Evolutionary conservation across 106 monocot species (phyloP), one percentile per base, ranked within the genome.

Genomic region (Phalaenopsis aphrodite): DNA sequence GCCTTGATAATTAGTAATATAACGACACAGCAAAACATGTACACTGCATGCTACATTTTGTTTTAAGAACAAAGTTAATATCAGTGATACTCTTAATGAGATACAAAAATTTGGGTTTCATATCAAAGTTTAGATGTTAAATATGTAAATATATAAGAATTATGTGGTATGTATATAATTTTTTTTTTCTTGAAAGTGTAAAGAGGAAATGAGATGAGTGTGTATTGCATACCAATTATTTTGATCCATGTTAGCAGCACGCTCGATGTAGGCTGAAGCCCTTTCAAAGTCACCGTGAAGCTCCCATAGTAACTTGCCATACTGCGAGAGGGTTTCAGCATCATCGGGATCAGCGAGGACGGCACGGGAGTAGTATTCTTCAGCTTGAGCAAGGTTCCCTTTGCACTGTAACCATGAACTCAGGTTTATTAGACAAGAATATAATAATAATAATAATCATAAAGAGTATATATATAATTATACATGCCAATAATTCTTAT

Each of bases 311-410:
- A 95, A 48, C 48, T 86, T 90, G 2, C 92, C 95, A 82, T 92
- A 92, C 73, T 92, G 83, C 2, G 90, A 92, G 74, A 95, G 37
- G 78, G 87, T 83, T 47, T 95, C 92, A 64, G 88, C 92, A 37
- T 95, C 95, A 3, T 81, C 82, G 0, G 95, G 95, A 23, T 88
- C 92, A 11, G 88, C 91, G 8, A 95, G 87, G 42, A 95, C 86
- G 1, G 95, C 95, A 14, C 91, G 82, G 11, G 92, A 92, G 43
- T 90, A 95, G 79, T 90, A 95, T 24, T 95, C 92, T 75, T 95
- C 92, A 3, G 95, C 92, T 79, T 81, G 83, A 67, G 77, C 18
- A 30, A 76, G 58, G 71, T 92, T 92, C 39, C 88, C 66, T 77
- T 90, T 92, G 14, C 61, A 75, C 95, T 95, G 56, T 0, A 30